A percentile compares a stretch with the other conserved stretches of the same genome.
phyloP scores from a whole-genome alignment of 208 protist species.

The Leptomonas pyrrhocoris region DNA sequence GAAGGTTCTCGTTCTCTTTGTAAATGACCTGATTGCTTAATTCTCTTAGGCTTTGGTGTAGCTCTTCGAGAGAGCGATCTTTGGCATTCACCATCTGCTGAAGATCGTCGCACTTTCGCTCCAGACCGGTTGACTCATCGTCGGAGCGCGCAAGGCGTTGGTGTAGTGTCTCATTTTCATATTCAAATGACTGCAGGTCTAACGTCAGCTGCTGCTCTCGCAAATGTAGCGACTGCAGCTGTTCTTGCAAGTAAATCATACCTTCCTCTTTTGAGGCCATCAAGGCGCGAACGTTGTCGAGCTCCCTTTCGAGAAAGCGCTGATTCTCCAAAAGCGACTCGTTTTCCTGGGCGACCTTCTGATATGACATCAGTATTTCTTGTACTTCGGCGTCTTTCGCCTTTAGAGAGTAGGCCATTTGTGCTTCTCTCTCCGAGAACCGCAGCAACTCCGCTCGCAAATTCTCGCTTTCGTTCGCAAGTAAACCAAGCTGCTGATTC shows the following conservation, averaged over 20 bases:
- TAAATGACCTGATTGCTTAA: slow-evolving; percentile 81
- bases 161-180: slow-evolving; percentile 79
- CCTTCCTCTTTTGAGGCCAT: slow-evolving; percentile 77
- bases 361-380: slow-evolving; percentile 76
- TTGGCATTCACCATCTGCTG: slow-evolving; percentile 58
- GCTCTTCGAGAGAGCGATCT: slow-evolving; percentile 66
- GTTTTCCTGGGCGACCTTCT: slow-evolving; percentile 70
- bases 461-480: slow-evolving; percentile 77
- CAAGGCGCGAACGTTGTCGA: slow-evolving; percentile 65
- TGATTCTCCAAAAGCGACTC: slow-evolving; percentile 56
- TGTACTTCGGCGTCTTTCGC: slow-evolving; percentile 79
- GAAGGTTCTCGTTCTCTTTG: slow-evolving; percentile 79
- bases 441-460: slow-evolving; percentile 60
- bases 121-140: slow-evolving; percentile 37
- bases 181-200: slow-evolving; percentile 82
- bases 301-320: slow-evolving; percentile 65
- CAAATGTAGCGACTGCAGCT: slow-evolving; percentile 65
- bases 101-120: slow-evolving; percentile 52
- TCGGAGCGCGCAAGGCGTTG: slow-evolving; percentile 63
- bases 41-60: slow-evolving; percentile 80
- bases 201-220: slow-evolving; percentile 82
- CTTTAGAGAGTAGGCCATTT: slow-evolving; percentile 64
- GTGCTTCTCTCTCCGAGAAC: slow-evolving; percentile 50
- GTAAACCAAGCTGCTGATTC: slow-evolving; percentile 66
- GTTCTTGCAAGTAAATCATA: slow-evolving; percentile 77